Conservation (phyloP, 257 asterid genomes). For the Primulina tabacum region DNA sequence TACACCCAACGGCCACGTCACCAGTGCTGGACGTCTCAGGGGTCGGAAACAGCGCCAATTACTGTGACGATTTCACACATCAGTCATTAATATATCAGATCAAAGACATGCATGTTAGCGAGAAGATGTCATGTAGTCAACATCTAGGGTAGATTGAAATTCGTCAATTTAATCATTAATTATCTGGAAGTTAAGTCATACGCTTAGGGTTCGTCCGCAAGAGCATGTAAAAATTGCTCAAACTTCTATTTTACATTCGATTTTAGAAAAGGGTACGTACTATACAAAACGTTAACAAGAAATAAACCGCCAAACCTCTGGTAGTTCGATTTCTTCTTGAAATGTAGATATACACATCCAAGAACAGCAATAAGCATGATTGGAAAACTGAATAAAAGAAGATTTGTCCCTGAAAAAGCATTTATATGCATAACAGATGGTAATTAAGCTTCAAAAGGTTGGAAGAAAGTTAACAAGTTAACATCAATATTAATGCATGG, state of each 20-base stretch:
- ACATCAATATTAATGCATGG: neutral
- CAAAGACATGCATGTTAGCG: neutral
- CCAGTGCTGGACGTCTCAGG: constrained; percentile 41
- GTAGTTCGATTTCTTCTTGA: constrained; percentile 32
- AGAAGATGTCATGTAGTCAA: neutral
- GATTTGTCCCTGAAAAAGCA: constrained; percentile 50
- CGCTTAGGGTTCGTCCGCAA: too few species aligned
- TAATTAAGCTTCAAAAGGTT: neutral
- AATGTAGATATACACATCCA: constrained; percentile 58
- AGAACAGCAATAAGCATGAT: constrained; percentile 44
- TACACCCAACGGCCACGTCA: constrained; percentile 49
- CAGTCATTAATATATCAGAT: neutral
- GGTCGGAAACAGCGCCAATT: constrained; percentile 16
- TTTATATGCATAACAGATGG: neutral
- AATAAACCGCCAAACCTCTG: constrained; percentile 28
- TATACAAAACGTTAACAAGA: neutral
- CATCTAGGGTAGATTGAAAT: too few species aligned
- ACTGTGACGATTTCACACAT: neutral
- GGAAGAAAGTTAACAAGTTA: too few species aligned
- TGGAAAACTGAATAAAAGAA: constrained; percentile 49
- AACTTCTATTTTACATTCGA: too few species aligned
- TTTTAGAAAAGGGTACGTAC: neutral
- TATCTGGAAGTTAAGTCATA: too few species aligned
- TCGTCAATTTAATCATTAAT: too few species aligned
- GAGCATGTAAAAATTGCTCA: too few species aligned